phyloP scores from a whole-genome alignment of 176 grass and related monocot genomes.

The Raddia distichophylla region DNA sequence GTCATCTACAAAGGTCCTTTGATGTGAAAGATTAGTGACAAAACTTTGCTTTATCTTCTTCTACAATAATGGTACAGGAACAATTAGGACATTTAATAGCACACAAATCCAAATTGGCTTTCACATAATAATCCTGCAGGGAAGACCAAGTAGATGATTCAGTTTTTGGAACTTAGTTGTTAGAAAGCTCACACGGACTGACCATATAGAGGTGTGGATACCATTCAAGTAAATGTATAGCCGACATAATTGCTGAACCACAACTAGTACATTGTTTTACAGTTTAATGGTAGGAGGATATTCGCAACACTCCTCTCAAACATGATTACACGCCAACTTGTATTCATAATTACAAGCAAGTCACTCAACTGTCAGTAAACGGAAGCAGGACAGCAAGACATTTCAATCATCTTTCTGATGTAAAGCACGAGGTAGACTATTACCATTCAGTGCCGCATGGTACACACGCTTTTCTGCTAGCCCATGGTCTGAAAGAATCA shows the following conservation, averaged over 20 bases:
- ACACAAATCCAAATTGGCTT: constrained; percentile 75
- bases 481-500: constrained; percentile 88
- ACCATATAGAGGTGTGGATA: constrained; percentile 5
- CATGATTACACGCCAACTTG: constrained; percentile 30
- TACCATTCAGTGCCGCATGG: constrained; percentile 95
- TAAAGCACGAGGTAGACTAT: constrained; percentile 81
- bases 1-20: constrained; percentile 39
- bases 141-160: constrained; percentile 81
- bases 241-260: constrained; percentile 29
- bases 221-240: constrained; percentile 26
- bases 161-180: constrained; percentile 45
- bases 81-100: constrained; percentile 35
- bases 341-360: constrained; percentile 55
- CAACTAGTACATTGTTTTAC: constrained; percentile 42
- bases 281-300: constrained; percentile 43
- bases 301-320: constrained; percentile 36
- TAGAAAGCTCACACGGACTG: not conserved
- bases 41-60: constrained; percentile 31
- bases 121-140: constrained; percentile 86
- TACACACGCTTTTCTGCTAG: constrained; percentile 87
- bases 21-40: constrained; percentile 25
- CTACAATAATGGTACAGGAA: constrained; percentile 27
- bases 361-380: constrained; percentile 42
- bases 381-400: constrained; percentile 24
- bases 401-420: constrained; percentile 97